Base-by-base conservation (phyloP, 2,329 filamentous ascomycete genomes). In the Sclerotinia nivalis region DNA sequence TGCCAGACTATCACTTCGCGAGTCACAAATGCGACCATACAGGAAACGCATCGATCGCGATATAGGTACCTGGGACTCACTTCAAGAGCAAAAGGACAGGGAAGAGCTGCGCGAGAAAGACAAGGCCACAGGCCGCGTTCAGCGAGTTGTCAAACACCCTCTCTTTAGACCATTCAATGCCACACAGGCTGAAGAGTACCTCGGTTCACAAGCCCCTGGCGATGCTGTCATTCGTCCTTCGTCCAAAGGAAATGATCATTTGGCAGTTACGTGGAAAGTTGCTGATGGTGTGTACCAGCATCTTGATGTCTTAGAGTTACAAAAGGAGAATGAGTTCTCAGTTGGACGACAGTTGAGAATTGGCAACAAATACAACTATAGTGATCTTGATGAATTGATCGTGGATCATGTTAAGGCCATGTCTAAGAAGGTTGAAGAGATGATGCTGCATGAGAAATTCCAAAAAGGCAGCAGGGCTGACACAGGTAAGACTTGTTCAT, bases 191-290 rank as follows among this genome's bases (percentile, higher is more conserved):
- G 93, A 98, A 80, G 93, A 98, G 80, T 98, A 91, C 79, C 86
- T 99, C 45, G 93, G 93, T 55, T 92, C 91, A 20, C 93, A 96
- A 79, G 88, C 91, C 66, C 86, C 90, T 9, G 96, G 96, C 62
- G 96, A 98, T 79, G 91, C 96, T 69, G 93, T 99, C 71, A 97
- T 99, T 77, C 91, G 96, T 58, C 95, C 96, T 4, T 97, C 93
- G 0, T 97, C 93, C 40, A 97, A 97, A 80, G 96, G 96, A 58
- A 91, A 93, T 70, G 96, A 99, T 79, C 96, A 99, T 82, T 85
- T 99, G 69, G 93, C 95, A 10, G 89, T 99, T 60, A 99, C 96
- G 0, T 99, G 96, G 96, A 99, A 99, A 83, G 94, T 99, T 20
- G 91, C 93, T 1, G 93, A 98, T 79, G 91, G 91, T 71, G 89